Percentiles rank a stretch among this genome's conserved stretches.
These are phyloP conservation scores for Sporothrix schenckii DNA, from an alignment of 2,329 filamentous ascomycete species.

Conservation along the genomic window DNA sequence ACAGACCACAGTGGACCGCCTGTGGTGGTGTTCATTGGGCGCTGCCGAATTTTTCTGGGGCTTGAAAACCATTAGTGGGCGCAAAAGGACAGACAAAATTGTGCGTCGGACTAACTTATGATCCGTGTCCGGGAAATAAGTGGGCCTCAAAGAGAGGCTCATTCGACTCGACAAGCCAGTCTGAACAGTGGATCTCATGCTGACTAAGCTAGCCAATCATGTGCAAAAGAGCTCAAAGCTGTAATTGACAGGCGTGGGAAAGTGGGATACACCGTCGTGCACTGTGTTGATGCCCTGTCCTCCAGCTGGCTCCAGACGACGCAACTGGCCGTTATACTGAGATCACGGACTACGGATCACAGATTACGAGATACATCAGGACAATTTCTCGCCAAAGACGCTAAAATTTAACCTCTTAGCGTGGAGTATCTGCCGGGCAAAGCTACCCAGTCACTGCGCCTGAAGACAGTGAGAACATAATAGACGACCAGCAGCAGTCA, in stretches of 20 bases:
- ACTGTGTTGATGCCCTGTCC: constrained; percentile 12
- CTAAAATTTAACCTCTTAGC: not conserved
- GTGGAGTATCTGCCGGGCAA: not conserved
- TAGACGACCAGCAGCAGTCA: not conserved
- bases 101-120: constrained; percentile 34
- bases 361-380: not conserved
- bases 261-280: constrained; percentile 8
- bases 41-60: constrained; percentile 29
- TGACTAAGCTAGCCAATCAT: not conserved
- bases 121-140: constrained; percentile 24
- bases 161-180: not conserved
- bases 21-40: constrained; percentile 3
- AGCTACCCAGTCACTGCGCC: constrained; percentile 6
- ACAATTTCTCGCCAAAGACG: not conserved
- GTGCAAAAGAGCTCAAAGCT: not conserved
- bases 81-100: constrained; percentile 28
- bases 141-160: not conserved
- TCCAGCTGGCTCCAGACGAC: constrained; percentile 5
- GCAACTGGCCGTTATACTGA: constrained; percentile 1
- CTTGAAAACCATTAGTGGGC: constrained; percentile 26
- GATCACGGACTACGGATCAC: not conserved
- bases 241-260: not conserved
- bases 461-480: not conserved
- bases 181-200: not conserved
- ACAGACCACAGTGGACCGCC: constrained; percentile 26